Evolutionary conservation across 805 yeast species (phyloP), one percentile per base, ranked within the genome.

Genomic region (Nakazawaea laoshanensis): DNA sequence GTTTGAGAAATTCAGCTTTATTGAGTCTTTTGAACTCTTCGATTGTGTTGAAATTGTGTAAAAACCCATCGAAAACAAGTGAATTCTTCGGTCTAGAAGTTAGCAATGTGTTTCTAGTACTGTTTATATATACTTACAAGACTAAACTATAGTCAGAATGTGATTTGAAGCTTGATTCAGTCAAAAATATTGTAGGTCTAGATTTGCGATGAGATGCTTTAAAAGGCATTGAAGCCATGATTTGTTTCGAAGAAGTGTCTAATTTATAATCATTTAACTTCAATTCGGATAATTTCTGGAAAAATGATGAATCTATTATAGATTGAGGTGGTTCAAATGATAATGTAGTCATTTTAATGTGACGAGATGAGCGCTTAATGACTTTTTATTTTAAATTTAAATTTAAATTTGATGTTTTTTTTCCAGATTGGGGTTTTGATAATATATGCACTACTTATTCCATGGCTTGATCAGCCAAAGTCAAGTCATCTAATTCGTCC

Each of bases 401-500:
- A n/a, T n/a, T n/a, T n/a, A n/a, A n/a, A n/a, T n/a, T n/a, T n/a
- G n/a, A n/a, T n/a, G n/a, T n/a, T n/a, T n/a, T n/a, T n/a, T n/a
- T n/a, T n/a, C n/a, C n/a, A n/a, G n/a, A n/a, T n/a, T n/a, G n/a
- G n/a, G n/a, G n/a, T n/a, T n/a, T n/a, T n/a, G 20, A 24, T 16
- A 33, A 9, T 12, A 9, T 12, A 25, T 25, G n/a, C 28, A 25
- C 15, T 25, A 5, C 7, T 15, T 7, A 7, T n/a, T 20, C 10
- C 30, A 28, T 28, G 17, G 17, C 33, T 17, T 48, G 50, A 43
- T 73, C 85, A 25, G 79, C 87, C 54, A 88, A 65, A 19, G 84
- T 84, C 94, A 88, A 80, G 38, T 83, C 96, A 47, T 87, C 96
- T 48, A 92, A 67, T 54, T 92, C 98, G 48, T 92, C 97, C 59